These are phyloP conservation scores for Penicillium glabrum DNA, from an alignment of 2,329 filamentous ascomycete genomes.

Conservation along the genomic window DNA sequence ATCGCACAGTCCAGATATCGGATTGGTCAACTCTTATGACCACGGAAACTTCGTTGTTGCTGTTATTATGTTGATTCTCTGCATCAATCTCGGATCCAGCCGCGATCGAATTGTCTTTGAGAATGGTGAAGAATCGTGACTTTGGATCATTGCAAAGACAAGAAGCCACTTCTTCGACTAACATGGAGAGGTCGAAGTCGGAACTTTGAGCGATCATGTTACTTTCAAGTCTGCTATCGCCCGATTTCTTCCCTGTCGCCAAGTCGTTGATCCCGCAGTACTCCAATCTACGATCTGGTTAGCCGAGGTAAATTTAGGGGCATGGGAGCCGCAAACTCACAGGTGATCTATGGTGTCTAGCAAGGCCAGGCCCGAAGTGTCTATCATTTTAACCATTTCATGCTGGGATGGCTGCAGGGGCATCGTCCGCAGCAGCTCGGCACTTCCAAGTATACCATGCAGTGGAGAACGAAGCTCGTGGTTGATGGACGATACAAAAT, in stretches of 20 bases:
- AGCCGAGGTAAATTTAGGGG: background rate
- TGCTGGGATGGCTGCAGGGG: conserved; percentile 41
- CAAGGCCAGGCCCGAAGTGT: conserved; percentile 52
- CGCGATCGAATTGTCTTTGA: background rate
- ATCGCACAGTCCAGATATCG: conserved; percentile 30
- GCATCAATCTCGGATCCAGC: conserved; percentile 12
- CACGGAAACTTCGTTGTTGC: conserved; percentile 22
- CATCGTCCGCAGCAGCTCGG: conserved; percentile 51
- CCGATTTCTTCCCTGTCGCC: conserved; percentile 14
- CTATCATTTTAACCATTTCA: conserved; percentile 49
- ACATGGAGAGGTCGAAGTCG: conserved; percentile 31
- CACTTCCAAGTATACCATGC: conserved; percentile 50
- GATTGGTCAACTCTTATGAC: conserved; percentile 29
- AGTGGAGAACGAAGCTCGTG: conserved; percentile 53
- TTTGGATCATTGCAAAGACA: conserved; percentile 29
- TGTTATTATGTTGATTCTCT: conserved; percentile 2
- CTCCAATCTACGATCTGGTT: conserved; percentile 23
- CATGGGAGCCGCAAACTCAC: conserved; percentile 14
- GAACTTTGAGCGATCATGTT: conserved; percentile 25
- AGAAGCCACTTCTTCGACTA: conserved; percentile 32
- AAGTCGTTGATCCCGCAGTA: conserved; percentile 39
- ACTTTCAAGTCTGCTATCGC: background rate
- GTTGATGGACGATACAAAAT: conserved; percentile 53
- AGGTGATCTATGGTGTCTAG: conserved; percentile 48
- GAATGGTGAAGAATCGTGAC: background rate